Base-by-base conservation (phyloP, 2,329 filamentous ascomycete genomes). In the Ramularia endophylla region DNA sequence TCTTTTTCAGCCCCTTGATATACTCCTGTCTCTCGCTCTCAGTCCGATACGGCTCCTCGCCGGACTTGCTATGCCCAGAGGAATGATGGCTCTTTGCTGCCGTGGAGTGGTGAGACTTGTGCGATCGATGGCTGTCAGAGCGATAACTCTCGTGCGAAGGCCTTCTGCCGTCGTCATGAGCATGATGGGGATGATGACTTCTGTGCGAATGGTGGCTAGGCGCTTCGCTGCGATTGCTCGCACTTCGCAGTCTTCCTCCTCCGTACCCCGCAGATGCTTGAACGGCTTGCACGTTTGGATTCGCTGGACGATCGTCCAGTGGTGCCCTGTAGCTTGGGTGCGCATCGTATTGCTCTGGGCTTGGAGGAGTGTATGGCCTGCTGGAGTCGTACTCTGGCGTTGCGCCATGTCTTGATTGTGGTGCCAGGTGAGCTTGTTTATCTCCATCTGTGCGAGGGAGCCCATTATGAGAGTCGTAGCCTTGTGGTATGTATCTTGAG, bases 331-430 rank as follows among this genome's bases (percentile, higher is more conserved):
- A 34, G 32, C 32, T 34, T 22, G 32, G 32, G 17, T 17, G 18
- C 3, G 32, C 8, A 19, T 17, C 20, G 32, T 46, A 46, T 25
- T 42, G 39, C 16, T 36, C 43, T 31, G 43, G 43, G n/a, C n/a
- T 20, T 9, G 40, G 25, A 18, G 43, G 43, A 6, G 31, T 40
- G 31, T 36, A 46, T 17, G 32, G 32, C n/a, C 32, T 17, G 13
- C 7, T n/a, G 11, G 17, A 20, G 12, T 34, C 7, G 32, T 18
- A n/a, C 13, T 18, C 32, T 25, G 22, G 22, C 22, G 22, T 6
- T 25, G 22, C 22, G 11, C 22, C 22, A 11, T 25, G 11, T 6
- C 22, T 25, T 6, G 22, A 25, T 6, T 11, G 22, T 25, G 40
- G 34, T 15, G 34, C 32, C 20, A 43, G 13, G 30, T 38, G 33